phyloP scores from a whole-genome alignment of 2,329 filamentous ascomycete species.

The Fusarium sarcochroum region DNA sequence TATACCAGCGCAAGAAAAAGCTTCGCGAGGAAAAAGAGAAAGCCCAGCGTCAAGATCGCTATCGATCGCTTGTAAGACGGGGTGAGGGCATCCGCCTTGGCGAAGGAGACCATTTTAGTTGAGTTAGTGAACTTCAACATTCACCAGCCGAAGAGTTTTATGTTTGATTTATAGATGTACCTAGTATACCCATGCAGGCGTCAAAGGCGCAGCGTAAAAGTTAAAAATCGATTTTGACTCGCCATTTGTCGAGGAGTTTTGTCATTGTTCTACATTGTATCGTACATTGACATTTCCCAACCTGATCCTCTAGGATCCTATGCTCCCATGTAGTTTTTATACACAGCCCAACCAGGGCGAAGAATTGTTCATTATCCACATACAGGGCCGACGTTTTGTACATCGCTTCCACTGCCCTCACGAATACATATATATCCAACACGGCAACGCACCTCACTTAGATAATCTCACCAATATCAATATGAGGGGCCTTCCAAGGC shows the following conservation, averaged over 20 bases:
- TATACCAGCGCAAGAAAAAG: conserved; percentile 92
- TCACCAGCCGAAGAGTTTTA: conserved; percentile 3
- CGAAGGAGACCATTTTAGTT: conserved; percentile 76
- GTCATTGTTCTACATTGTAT: conserved; percentile 57
- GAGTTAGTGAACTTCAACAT: conserved; percentile 19
- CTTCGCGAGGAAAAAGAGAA: conserved; percentile 69
- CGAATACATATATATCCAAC: conserved; percentile 40
- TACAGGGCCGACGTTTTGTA: conserved; percentile 37
- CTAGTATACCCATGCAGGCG: conserved; percentile 38
- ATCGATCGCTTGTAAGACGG: conserved; percentile 62
- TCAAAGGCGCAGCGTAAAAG: conserved; percentile 31
- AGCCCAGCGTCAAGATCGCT: conserved; percentile 56
- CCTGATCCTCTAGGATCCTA: conserved; percentile 41
- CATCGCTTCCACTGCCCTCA: conserved; percentile 29
- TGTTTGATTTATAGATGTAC: conserved; percentile 24
- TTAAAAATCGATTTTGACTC: conserved; percentile 46
- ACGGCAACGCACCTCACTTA: conserved; percentile 47
- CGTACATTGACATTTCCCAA: conserved; percentile 54
- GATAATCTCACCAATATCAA: conserved; percentile 80
- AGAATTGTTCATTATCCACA: conserved; percentile 49
- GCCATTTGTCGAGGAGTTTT: conserved; percentile 44
- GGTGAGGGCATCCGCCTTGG: conserved; percentile 70
- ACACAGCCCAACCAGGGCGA: conserved; percentile 50
- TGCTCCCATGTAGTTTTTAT: conserved; percentile 51
- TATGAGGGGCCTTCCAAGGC: conserved; percentile 76